Base-by-base conservation (phyloP, 1,139 yeast species). In the Zygosaccharomyces pseudobailii region DNA sequence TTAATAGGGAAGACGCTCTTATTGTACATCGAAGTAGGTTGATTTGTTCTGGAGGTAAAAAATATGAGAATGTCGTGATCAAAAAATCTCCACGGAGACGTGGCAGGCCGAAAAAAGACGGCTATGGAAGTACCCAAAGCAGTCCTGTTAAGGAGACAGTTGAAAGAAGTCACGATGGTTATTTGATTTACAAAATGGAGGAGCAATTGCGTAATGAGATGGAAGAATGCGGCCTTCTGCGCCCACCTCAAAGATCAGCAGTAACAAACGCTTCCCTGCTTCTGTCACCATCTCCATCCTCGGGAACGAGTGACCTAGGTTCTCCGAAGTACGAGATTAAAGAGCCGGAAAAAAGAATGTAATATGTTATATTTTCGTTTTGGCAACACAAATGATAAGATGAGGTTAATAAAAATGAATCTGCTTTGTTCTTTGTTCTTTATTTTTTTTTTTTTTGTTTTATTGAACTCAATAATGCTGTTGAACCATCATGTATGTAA, bases 1-100 rank as follows among this genome's bases (percentile, higher is more conserved):
- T 92, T 69, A 83, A 94, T 5, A 74, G 97, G 49, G 82, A 86
- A 48, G 97, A 92, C 69, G 96, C 97, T 0, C 71, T 90, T 64
- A 81, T 80, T 55, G 79, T 92, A 53, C 99, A 92, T 63, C 74
- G 87, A 55, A 75, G 80, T 43, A 74, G 96, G 57, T 80, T 82
- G 71, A 88, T 86, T 40, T 90, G 96, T 64, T 65, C 70, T 35
- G 95, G 94, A 23, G 92, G 88, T 6, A 66, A 79, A 28, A 73
- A 70, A 34, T 70, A 69, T 48, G 74, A 64, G 34, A 59, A 62
- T 25, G 52, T 54, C 6, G 59, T 61, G 2, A 58, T 65, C 13
- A 64, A 58, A 40, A 62, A 61, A 45, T 63, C 68, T 8, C 57
- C 63, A 46, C 56, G 59, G 46, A 57, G 58, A 46, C 53, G 63